Evolutionary conservation across 139 green algal genomes (phyloP), one percentile per base, ranked within the genome.

Genomic region (Choricystis sp.): DNA sequence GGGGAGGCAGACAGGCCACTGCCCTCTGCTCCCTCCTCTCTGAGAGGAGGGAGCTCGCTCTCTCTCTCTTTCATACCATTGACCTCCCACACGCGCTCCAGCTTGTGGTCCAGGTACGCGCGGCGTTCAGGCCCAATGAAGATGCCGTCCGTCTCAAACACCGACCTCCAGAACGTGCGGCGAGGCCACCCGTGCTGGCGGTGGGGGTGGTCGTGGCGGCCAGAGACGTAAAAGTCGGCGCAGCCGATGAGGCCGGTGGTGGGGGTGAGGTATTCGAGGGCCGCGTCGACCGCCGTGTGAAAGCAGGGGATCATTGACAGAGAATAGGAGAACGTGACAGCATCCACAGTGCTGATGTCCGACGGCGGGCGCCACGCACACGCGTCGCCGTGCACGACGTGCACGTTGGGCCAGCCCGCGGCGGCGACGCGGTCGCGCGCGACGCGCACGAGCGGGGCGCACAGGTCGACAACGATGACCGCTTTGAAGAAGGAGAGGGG

Each of bases 261-360:
- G 1, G 72, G 72, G 68, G 81, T 67, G 49, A 98, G 74, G 79
- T 94, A 93, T 3, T 66, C 77, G 49, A 86, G 68, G 21, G 87
- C 89, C 23, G 82, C 76, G 69, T 98, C 92, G 1, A 98, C 71
- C 16, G 87, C 92, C 56, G 78, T 64, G 73, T 95, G 86, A 82
- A 97, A 98, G 22, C 89, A 87, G 24, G 91, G 92, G 65, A 98
- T 97, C 92, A 98, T 83, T 94, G 88, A 92, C 22, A 98, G 81
- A 0, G 89, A 96, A 81, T 98, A 98, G 62, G 85, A 94, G 80
- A 98, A 98, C 62, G 92, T 98, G 67, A 97, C 77, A n/a, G n/a
- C n/a, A n/a, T n/a, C n/a, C n/a, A 98, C 74, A 19, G 77, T 80
- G 3, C 86, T 90, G 48, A 66, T 73, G 26, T 73, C 76, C 52